These are phyloP conservation scores for Xylaria sp. DNA, from an alignment of 2,329 filamentous ascomycete genomes.

Conservation along the genomic window DNA sequence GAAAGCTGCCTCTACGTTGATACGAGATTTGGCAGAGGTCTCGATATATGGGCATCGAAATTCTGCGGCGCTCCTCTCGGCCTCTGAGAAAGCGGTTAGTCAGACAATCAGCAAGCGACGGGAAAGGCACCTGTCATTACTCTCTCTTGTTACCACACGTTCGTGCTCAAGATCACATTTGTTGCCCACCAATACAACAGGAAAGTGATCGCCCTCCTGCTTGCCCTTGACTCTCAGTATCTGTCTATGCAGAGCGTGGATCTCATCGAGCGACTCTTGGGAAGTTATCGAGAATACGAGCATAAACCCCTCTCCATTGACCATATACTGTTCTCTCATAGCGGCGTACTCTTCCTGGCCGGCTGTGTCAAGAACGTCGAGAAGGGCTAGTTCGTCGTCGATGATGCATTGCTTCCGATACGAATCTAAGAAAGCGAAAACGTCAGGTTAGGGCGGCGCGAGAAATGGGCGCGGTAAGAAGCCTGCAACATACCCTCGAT, in stretches of 20 bases:
- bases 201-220: constrained; percentile 80
- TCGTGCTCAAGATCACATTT: constrained; percentile 98
- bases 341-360: constrained; percentile 99
- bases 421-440: constrained; percentile 69
- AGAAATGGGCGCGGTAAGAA: background rate
- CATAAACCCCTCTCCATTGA: constrained; percentile 96
- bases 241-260: constrained; percentile 98
- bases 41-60: constrained; percentile 99
- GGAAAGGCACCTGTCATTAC: constrained; percentile 54
- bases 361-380: constrained; percentile 97
- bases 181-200: constrained; percentile 98
- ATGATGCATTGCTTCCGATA: constrained; percentile 99
- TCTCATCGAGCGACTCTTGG: constrained; percentile 96
- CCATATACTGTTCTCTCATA: constrained; percentile 99
- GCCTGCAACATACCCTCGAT: constrained; percentile 79
- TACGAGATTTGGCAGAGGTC: constrained; percentile 96
- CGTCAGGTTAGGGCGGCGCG: constrained; percentile 29
- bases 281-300: constrained; percentile 98
- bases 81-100: constrained; percentile 61
- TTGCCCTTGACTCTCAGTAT: constrained; percentile 99
- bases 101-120: constrained; percentile 3
- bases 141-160: constrained; percentile 88
- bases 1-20: constrained; percentile 98
- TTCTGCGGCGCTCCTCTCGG: constrained; percentile 60
- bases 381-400: constrained; percentile 95